phyloP scores from a whole-genome alignment of 2,329 filamentous ascomycete species.

The Penicillium sp. region DNA sequence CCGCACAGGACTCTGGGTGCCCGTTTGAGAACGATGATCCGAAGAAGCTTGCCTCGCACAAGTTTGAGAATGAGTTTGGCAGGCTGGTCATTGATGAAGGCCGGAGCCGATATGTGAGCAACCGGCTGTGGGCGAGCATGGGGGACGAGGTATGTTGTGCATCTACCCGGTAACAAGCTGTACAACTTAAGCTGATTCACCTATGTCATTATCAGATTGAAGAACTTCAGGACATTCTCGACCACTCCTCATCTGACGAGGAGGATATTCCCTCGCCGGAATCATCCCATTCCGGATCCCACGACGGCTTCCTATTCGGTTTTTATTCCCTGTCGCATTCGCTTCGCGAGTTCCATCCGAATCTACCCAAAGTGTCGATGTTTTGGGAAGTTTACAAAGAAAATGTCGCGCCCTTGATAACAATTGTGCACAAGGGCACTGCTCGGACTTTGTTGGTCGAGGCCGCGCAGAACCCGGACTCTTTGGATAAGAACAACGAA shows the following conservation, averaged over 20 bases:
- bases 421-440: constrained; percentile 60
- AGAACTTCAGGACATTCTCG: constrained; percentile 63
- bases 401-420: constrained; percentile 63
- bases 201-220: constrained; percentile 49
- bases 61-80: constrained; percentile 50
- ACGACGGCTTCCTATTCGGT: constrained; percentile 63
- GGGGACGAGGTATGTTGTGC: constrained; percentile 55
- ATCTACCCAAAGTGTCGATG: constrained; percentile 50
- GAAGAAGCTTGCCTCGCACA: constrained; percentile 20
- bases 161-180: background rate
- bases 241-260: constrained; percentile 59
- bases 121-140: constrained; percentile 62
- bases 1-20: constrained; percentile 6
- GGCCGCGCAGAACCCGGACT: constrained; percentile 52
- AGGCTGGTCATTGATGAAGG: constrained; percentile 62
- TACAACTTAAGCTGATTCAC: background rate
- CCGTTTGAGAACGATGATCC: constrained; percentile 27
- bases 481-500: constrained; percentile 56
- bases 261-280: constrained; percentile 54
- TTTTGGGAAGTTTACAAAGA: constrained; percentile 63
- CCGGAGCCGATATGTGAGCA: constrained; percentile 63
- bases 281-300: constrained; percentile 43
- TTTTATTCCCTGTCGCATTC: constrained; percentile 60
- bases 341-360: constrained; percentile 58
- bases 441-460: constrained; percentile 54